phyloP scores from a whole-genome alignment of 2,329 filamentous ascomycete genomes.

The Diaporthe humulicola region DNA sequence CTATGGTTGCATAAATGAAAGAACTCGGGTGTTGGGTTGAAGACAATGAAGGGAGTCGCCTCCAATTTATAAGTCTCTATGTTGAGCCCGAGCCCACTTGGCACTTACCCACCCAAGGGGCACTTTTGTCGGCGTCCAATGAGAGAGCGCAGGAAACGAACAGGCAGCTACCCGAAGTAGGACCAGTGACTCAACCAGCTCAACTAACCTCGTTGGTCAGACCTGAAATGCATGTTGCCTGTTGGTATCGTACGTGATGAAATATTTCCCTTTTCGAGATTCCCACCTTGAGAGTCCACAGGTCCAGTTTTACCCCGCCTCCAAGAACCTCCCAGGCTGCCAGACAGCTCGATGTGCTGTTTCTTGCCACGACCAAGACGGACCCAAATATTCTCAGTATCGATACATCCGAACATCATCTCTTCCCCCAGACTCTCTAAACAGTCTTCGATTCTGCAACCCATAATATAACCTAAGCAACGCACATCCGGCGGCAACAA shows the following conservation, averaged over 20 bases:
- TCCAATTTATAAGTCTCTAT: constrained; percentile 11
- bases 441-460: constrained; percentile 56
- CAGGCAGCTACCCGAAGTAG: constrained; percentile 12
- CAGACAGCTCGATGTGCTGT: background rate
- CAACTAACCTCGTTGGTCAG: background rate
- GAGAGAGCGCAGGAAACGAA: background rate
- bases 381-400: constrained; percentile 44
- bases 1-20: background rate
- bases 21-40: too few species aligned
- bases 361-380: background rate
- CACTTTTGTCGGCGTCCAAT: constrained; percentile 19
- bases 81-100: background rate
- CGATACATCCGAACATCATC: constrained; percentile 57
- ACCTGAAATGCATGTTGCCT: background rate
- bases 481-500: constrained; percentile 68
- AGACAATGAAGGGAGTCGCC: background rate
- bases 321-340: too few species aligned
- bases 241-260: background rate
- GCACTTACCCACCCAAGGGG: constrained; percentile 8
- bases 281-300: too few species aligned
- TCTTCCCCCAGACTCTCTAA: constrained; percentile 48
- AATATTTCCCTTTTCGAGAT: too few species aligned
- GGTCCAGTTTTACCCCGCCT: background rate
- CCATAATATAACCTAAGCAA: constrained; percentile 69
- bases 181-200: constrained; percentile 10